Evolutionary conservation across 345 rosid species (phyloP).

Genomic region (Boechera divaricarpa): DNA sequence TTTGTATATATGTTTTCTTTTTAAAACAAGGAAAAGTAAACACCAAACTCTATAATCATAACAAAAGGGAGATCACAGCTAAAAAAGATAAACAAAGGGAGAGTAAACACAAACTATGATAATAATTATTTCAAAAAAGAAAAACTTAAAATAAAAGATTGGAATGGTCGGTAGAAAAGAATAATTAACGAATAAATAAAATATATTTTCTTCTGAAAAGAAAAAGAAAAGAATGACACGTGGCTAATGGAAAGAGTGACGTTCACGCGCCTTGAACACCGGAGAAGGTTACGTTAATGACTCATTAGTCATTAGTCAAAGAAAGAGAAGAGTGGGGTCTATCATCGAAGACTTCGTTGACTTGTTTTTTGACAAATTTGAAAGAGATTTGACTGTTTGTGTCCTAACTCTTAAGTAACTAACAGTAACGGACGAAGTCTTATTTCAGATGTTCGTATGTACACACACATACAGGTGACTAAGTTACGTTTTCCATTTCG

Average conservation of each 20-base stretch:
- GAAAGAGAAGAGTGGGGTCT: conserved; percentile 12
- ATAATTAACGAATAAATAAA: conserved; percentile 20
- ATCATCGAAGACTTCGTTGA: conserved; percentile 30
- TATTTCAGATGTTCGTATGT: conserved; percentile 7
- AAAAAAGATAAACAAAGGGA: neutral
- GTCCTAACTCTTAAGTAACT: neutral
- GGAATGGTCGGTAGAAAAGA: conserved; percentile 37
- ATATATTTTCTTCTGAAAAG: neutral
- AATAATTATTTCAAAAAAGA: neutral
- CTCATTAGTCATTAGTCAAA: conserved; percentile 31
- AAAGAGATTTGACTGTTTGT: conserved; percentile 23
- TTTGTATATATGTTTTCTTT: neutral
- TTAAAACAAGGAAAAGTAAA: conserved; percentile 15
- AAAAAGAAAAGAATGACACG: conserved; percentile 19
- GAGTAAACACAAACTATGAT: conserved; percentile 17
- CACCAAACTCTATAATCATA: conserved; percentile 29
- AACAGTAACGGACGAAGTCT: conserved; percentile 29
- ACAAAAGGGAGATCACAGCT: conserved; percentile 32
- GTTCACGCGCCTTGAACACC: conserved; percentile 29
- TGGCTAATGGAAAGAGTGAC: conserved; percentile 13
- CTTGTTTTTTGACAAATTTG: neutral
- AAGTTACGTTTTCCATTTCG: conserved; percentile 8
- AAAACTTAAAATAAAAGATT: neutral
- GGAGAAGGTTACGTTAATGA: conserved; percentile 30
- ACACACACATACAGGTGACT: neutral